Evolutionary conservation across 1,284 basidiomycete species (phyloP).

Genomic region (Somion occarium): DNA sequence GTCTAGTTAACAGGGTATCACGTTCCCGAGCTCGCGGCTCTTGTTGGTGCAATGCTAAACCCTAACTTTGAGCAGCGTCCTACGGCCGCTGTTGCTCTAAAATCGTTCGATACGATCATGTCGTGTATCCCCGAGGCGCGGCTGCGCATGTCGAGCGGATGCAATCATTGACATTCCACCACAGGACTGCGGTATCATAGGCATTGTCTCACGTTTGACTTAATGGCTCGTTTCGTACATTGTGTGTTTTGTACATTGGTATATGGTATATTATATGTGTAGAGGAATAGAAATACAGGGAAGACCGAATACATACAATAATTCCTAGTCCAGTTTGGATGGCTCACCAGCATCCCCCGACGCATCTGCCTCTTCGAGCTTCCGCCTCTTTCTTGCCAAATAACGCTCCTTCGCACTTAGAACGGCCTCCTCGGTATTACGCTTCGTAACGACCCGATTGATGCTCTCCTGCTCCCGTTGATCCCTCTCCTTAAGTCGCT

Average conservation of each 20-base stretch:
- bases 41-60: slow-evolving; percentile 54
- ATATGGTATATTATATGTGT: too few relatives aligned
- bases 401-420: slow-evolving; percentile 74
- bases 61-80: slow-evolving; percentile 48
- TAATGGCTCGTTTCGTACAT: too few relatives aligned
- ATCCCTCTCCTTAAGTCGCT: slow-evolving; percentile 56
- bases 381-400: slow-evolving; percentile 74
- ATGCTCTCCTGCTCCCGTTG: slow-evolving; percentile 53
- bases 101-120: slow-evolving; percentile 43
- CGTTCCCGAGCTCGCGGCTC: slow-evolving; percentile 49
- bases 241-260: too few relatives aligned
- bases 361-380: slow-evolving; percentile 53
- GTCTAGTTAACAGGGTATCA: slow-evolving; percentile 49
- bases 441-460: slow-evolving; percentile 51
- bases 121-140: slow-evolving; percentile 31
- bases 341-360: background rate
- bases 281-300: background rate
- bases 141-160: slow-evolving; percentile 14
- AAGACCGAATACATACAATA: too few relatives aligned
- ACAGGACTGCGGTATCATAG: background rate
- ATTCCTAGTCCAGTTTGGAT: too few relatives aligned
- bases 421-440: slow-evolving; percentile 70
- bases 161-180: background rate
- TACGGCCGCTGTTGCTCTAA: slow-evolving; percentile 39
- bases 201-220: background rate